Conservation (phyloP, 768 basidiomycete genomes). For the Gloeophyllum trabeum region DNA sequence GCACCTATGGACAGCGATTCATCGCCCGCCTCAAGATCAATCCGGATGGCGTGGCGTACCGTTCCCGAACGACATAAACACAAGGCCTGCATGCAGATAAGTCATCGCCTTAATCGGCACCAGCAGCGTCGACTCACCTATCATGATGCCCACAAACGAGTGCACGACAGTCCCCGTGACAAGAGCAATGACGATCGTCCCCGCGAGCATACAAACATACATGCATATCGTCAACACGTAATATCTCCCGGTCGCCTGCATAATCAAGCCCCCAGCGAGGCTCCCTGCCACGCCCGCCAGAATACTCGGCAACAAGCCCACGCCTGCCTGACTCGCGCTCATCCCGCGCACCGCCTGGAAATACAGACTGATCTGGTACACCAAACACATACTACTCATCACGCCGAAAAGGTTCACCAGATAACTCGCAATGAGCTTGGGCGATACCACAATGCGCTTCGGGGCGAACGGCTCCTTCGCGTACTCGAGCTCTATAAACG, state of each 20-base stretch:
- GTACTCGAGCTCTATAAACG: slow-evolving; percentile 32
- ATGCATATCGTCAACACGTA: slow-evolving; percentile 35
- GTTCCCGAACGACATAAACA: slow-evolving; percentile 11
- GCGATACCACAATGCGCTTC: slow-evolving; percentile 36
- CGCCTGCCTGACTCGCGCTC: slow-evolving; percentile 35
- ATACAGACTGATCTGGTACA: slow-evolving; percentile 47
- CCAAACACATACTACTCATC: slow-evolving; percentile 28
- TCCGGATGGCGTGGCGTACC: slow-evolving; percentile 6
- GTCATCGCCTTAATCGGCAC: neutral
- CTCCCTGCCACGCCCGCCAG: slow-evolving; percentile 37
- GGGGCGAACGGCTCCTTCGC: slow-evolving; percentile 56
- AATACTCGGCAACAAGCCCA: slow-evolving; percentile 39
- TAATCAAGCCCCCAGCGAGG: slow-evolving; percentile 37
- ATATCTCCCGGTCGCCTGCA: slow-evolving; percentile 49
- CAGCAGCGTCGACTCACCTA: slow-evolving; percentile 22
- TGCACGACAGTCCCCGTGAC: slow-evolving; percentile 26
- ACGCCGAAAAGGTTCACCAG: slow-evolving; percentile 48
- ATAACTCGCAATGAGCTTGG: slow-evolving; percentile 39
- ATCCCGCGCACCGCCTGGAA: slow-evolving; percentile 43
- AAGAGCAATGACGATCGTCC: slow-evolving; percentile 24
- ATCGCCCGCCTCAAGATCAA: neutral
- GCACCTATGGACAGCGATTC: slow-evolving; percentile 21
- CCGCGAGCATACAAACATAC: slow-evolving; percentile 26
- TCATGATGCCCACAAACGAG: slow-evolving; percentile 25
- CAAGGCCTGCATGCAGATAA: slow-evolving; percentile 7